Base-by-base conservation (phyloP, 768 basidiomycete species). In the Calocera cornea region DNA sequence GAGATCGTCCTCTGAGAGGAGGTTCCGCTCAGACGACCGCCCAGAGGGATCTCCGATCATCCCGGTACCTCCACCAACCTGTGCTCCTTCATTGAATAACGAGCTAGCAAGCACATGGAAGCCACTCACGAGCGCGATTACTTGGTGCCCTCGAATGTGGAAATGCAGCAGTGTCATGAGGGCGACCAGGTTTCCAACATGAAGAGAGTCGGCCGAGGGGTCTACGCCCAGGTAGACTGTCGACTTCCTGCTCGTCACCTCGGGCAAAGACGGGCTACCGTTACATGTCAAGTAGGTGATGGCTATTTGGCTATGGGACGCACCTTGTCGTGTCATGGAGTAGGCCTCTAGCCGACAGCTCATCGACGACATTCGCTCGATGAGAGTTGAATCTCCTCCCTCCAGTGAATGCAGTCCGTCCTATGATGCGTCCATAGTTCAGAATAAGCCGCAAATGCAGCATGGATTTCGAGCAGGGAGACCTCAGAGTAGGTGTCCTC, bases 21-120 rank as follows among this genome's bases (percentile, higher is more conserved):
- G 81, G 66, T 86, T 83, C 24, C 97, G 86, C 76, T 97, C 95
- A 0, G 84, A 84, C 2, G 83, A 81, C 38, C 95, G 83, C 1
- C 97, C 95, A 2, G 95, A 95, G 8, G 97, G 97, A 74, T 99
- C 97, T 5, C 97, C 97, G 50, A 99, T 87, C n/a, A 89, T 86
- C 10, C 93, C 97, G 0, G 95, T 98, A 10, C 93, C 95, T 0
- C 93, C 94, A 34, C 97, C 95, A 75, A 97, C 89, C 95, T 98
- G 73, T 34, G 34, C 41, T 36, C 12, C 24, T 33, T 60, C 27
- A 14, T n/a, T n/a, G n/a, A 41, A 64, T 29, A 66, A 70, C 64
- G 33, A 54, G 2, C 63, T 65, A 34, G 34, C 34, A n/a, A 10
- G 34, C 47, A 69, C 41, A 2, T 54, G 64, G 5, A 40, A 65